Base-by-base conservation (phyloP, 2,329 filamentous ascomycete species). In the Penicillium sp. region DNA sequence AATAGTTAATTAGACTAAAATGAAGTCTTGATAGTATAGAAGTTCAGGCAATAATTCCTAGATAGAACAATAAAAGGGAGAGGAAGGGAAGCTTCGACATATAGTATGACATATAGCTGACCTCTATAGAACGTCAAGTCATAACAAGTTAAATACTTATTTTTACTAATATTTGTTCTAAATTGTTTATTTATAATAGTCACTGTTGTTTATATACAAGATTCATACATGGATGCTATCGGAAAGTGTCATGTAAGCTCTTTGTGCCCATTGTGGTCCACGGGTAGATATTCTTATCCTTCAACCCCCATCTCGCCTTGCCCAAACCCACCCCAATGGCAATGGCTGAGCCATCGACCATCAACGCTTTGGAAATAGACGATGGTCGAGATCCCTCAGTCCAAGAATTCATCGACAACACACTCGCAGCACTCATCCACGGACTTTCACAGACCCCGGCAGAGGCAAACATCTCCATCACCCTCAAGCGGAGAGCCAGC, bases 381-480 rank as follows among this genome's bases (percentile, higher is more conserved):
- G 54, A 62, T 2, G 63, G 42, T 15, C 37, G n/a, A 29, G 49
- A 56, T 35, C 23, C 51, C 10, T 52, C 50, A 49, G 73, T 74
- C 8, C 65, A 63, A 43, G 51, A 50, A 4, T 76, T 71, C 58
- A 71, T 77, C 51, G 63, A 72, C 42, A 56, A 60, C 10, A 62
- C 66, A 1, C 61, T 77, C 29, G 41, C 55, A 42, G 57, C 61
- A 3, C 54, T 72, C 21, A 27, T 75, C 15, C 57, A 66, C 17
- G 69, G 73, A 35, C 52, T 67, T 2, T 52, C 61, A 12, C 54
- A 73, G 15, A 53, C 56, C 12, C 62, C 64, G 19, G 55, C 67
- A 9, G 63, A 73, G 40, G 72, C 71, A 43, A 62, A 61, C 12
- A 67, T 67, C 10, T 62, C 63, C 4, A 69, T 75, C 38, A 70